Evolutionary conservation across 805 yeast genomes (phyloP).

Genomic region (Jamesozyma hellenica): DNA sequence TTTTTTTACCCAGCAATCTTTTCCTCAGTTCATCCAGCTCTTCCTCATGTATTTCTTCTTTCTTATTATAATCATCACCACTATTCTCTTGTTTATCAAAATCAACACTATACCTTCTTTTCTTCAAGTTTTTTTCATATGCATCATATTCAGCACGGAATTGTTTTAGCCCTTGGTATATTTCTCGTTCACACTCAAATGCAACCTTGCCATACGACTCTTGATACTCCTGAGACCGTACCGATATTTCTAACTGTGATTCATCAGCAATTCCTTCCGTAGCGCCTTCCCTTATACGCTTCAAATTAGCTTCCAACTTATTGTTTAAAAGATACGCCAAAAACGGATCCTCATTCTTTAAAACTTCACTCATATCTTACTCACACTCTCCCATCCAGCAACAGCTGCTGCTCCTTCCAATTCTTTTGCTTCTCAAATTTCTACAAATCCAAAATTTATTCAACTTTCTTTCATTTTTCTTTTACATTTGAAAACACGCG

Average conservation of each 20-base stretch:
- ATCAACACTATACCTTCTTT: slow-evolving; percentile 24
- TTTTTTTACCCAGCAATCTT: slow-evolving; percentile 23
- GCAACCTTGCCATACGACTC: not conserved
- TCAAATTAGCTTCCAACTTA: slow-evolving; percentile 2
- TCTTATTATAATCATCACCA: not conserved
- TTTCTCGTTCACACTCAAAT: not conserved
- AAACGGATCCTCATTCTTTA: slow-evolving; percentile 1
- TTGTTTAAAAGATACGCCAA: slow-evolving; percentile 1
- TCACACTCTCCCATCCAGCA: too few species aligned
- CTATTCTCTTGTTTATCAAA: slow-evolving; percentile 12
- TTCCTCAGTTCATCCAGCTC: slow-evolving; percentile 27
- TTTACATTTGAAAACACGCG: too few species aligned
- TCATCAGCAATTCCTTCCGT: not conserved
- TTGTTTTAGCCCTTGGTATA: not conserved
- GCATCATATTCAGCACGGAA: slow-evolving; percentile 11
- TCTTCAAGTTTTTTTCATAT: slow-evolving; percentile 11
- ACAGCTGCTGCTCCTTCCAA: too few species aligned
- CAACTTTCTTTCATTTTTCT: too few species aligned
- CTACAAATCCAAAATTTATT: too few species aligned
- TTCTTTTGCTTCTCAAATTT: too few species aligned
- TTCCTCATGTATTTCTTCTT: slow-evolving; percentile 15
- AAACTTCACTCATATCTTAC: not conserved
- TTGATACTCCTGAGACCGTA: too few species aligned
- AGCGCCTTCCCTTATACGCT: not conserved
- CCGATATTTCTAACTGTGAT: too few species aligned